phyloP scores from a whole-genome alignment of 2,329 filamentous ascomycete genomes.

The Seiridium cupressi region DNA sequence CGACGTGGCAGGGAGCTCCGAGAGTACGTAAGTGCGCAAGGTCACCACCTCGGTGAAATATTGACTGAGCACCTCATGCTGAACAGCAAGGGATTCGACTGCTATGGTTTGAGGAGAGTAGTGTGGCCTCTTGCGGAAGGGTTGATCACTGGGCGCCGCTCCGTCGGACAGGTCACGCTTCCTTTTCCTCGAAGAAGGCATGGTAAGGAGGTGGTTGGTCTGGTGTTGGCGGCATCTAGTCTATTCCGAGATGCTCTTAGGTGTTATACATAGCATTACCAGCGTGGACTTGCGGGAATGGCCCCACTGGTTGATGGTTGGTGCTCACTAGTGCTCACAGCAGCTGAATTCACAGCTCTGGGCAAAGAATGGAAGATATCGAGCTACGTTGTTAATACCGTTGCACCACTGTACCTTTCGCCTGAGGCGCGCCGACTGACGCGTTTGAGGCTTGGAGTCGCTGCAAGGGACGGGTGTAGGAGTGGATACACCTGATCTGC shows the following conservation, averaged over 20 bases:
- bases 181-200: conserved; percentile 3
- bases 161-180: neutral
- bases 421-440: too few species aligned
- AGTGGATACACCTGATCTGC: too few species aligned
- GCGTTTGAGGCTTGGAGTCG: too few species aligned
- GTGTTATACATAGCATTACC: neutral
- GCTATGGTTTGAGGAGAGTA: neutral
- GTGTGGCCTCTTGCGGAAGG: neutral
- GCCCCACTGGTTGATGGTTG: too few species aligned
- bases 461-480: too few species aligned
- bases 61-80: conserved; percentile 64
- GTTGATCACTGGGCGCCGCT: neutral
- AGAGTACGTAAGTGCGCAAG: conserved; percentile 69
- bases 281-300: too few species aligned
- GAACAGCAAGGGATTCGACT: conserved; percentile 18
- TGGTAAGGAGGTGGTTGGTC: neutral
- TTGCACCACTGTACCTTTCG: too few species aligned
- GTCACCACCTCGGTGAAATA: conserved; percentile 67
- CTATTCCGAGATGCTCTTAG: neutral
- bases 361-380: too few species aligned
- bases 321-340: too few species aligned
- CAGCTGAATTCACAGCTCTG: too few species aligned
- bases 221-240: neutral
- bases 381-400: too few species aligned
- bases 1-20: conserved; percentile 64